Evolutionary conservation across 768 basidiomycete genomes (phyloP).

Genomic region (Suillus subalutaceus): DNA sequence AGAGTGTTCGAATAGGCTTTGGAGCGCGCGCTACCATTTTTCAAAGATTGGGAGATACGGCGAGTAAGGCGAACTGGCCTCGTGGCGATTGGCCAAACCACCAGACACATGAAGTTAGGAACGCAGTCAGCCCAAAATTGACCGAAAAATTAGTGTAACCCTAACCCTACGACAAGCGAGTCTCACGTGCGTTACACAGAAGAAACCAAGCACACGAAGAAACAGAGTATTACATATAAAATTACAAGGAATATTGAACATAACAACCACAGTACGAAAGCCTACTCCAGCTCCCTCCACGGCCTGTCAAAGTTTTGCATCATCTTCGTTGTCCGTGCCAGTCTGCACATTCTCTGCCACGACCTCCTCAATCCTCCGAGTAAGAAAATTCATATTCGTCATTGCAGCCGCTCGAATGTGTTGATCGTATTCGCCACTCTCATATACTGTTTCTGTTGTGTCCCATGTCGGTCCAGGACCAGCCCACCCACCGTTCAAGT

Average conservation of each 20-base stretch:
- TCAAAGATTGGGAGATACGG: not conserved
- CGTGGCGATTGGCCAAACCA: not conserved
- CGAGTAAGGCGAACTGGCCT: not conserved
- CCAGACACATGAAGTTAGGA: conserved; percentile 4
- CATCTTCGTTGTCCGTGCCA: conserved; percentile 14
- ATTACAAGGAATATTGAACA: not conserved
- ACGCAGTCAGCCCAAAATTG: not conserved
- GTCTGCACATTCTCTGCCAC: conserved; percentile 26
- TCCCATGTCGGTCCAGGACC: conserved; percentile 18
- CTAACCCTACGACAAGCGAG: conserved; percentile 1
- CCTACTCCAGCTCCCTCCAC: conserved; percentile 45
- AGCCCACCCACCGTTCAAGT: conserved; percentile 54
- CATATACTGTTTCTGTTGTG: conserved; percentile 32
- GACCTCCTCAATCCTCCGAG: conserved; percentile 39
- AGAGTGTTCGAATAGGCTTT: conserved; percentile 64
- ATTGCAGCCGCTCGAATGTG: conserved; percentile 34
- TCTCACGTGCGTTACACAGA: too few species aligned
- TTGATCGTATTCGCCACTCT: conserved; percentile 44
- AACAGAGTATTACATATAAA: not conserved
- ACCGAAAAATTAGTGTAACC: not conserved
- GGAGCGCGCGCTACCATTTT: conserved; percentile 13
- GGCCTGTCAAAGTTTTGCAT: conserved; percentile 40
- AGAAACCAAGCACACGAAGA: not conserved
- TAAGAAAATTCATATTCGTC: conserved; percentile 47
- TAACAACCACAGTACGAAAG: not conserved